Conservation (phyloP, 371 early-diverging fungal species). For the Rhizopus arrhizus region DNA sequence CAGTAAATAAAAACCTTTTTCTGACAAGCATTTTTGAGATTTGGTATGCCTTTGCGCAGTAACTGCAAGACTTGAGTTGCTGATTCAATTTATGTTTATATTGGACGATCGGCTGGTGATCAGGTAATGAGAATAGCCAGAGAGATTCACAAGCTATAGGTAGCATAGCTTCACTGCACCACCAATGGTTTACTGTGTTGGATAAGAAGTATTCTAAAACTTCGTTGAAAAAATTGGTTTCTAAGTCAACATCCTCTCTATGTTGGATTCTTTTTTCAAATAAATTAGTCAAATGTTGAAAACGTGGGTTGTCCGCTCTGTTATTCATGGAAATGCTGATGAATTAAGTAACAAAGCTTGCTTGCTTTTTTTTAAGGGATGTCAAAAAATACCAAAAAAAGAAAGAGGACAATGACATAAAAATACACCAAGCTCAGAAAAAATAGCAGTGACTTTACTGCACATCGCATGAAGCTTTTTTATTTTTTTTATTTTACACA, state of each 20-base stretch:
- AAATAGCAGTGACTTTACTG: too few species aligned
- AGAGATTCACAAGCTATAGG: conserved; percentile 46
- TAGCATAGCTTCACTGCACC: conserved; percentile 36
- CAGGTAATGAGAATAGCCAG: conserved; percentile 52
- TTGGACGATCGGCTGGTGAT: conserved; percentile 40
- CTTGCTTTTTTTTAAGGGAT: too few species aligned
- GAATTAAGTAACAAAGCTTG: too few species aligned
- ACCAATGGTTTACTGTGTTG: conserved; percentile 41
- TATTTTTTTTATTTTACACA: too few species aligned
- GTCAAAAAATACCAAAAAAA: too few species aligned
- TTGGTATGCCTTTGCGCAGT: conserved; percentile 41
- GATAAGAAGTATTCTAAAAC: conserved; percentile 38
- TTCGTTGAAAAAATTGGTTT: conserved; percentile 44
- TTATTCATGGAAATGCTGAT: too few species aligned
- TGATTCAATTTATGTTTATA: conserved; percentile 42
- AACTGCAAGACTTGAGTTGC: conserved; percentile 33
- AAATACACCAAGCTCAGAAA: too few species aligned
- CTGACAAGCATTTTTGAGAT: conserved; percentile 29
- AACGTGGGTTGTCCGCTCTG: conserved; percentile 1
- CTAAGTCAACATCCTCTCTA: conserved; percentile 31
- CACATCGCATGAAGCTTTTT: too few species aligned
- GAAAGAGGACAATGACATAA: too few species aligned
- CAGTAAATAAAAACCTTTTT: too few species aligned
- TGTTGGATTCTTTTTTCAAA: conserved; percentile 24
- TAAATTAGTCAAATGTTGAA: conserved; percentile 14